A percentile compares a stretch with the other conserved stretches of the same genome.
Evolutionary conservation across 306 rosid species (phyloP).

Genomic region (Cicer chorassanicum): DNA sequence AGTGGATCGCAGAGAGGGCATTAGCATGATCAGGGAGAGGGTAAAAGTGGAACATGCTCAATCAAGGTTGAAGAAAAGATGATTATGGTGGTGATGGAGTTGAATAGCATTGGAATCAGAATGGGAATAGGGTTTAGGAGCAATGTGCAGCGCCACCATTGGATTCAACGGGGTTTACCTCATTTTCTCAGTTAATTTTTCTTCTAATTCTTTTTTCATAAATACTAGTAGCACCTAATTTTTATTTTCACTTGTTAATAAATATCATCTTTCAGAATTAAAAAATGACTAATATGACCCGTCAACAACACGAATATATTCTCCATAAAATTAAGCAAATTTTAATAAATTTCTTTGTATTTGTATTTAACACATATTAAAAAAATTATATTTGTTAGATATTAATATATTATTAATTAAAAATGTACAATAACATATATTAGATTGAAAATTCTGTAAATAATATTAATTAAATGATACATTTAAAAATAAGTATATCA

Average conservation of each 20-base stretch:
- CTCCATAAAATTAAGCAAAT: no score
- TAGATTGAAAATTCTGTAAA: no score
- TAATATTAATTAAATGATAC: no score
- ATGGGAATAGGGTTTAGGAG: not conserved
- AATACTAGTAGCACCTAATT: not conserved
- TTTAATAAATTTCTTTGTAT: no score
- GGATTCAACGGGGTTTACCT: not conserved
- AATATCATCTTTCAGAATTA: no score
- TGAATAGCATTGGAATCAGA: constrained; percentile 6
- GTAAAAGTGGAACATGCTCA: constrained; percentile 50
- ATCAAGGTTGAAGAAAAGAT: not conserved
- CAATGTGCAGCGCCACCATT: constrained; percentile 17
- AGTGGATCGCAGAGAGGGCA: constrained; percentile 70
- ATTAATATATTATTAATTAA: no score
- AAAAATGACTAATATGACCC: not conserved
- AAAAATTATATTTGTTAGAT: no score
- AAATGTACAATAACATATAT: no score
- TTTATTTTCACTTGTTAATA: not conserved
- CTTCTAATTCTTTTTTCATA: not conserved
- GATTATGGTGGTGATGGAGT: not conserved
- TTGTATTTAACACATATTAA: no score
- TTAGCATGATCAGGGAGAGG: constrained; percentile 64
- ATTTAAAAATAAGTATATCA: no score
- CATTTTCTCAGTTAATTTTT: not conserved
- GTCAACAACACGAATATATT: no score